Evolutionary conservation across 352 stramenopile genomes (phyloP), one percentile per base, ranked within the genome.

Genomic region (Phytopythium vexans): DNA sequence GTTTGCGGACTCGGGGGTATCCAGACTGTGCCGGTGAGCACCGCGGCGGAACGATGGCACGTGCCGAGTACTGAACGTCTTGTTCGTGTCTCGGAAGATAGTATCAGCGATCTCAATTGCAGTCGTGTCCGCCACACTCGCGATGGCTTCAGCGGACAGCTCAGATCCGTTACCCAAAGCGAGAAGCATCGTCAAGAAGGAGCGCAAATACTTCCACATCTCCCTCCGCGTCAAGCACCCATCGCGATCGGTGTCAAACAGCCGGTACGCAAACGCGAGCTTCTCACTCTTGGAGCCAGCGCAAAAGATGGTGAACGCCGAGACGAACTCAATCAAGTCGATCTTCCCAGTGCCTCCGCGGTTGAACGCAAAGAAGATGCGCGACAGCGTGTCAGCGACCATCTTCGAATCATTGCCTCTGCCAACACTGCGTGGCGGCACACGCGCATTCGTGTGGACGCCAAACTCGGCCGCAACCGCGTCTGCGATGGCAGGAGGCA

Each of bases 271-370:
- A 45, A 96, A 96, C 6, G 86, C 87, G 1, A 99, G 78, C 52
- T 99, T 99, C 38, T 94, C 89, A 50, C 91, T 98, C 63, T 99
- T 99, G 31, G 94, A 98, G 3, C 95, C 96, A 3, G 82, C 89
- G 47, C 84, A 98, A 27, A 99, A 87, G 6, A 99, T 80, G 4
- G 87, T 94, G 44, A 98, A 89, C 14, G 92, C 94, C 33, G 89
- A 95, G 51, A 98, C 88, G 27, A 99, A 94, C 60, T 98, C 88
- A 9, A 90, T 60, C 36, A 90, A 52, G 49, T 95, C 85, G 40
- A 95, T 91, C 52, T 89, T 89, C 10, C 85, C 85, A 0, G 82
- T 95, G 3, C 85, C 85, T 4, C 79, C 77, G 32, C 85, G 82
- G 40, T 95, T 95, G 58, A 92, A 95, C 1, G 85, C 85, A 48